phyloP scores from a whole-genome alignment of 2,329 filamentous ascomycete genomes.

The Nothomitra cinnamomea region DNA sequence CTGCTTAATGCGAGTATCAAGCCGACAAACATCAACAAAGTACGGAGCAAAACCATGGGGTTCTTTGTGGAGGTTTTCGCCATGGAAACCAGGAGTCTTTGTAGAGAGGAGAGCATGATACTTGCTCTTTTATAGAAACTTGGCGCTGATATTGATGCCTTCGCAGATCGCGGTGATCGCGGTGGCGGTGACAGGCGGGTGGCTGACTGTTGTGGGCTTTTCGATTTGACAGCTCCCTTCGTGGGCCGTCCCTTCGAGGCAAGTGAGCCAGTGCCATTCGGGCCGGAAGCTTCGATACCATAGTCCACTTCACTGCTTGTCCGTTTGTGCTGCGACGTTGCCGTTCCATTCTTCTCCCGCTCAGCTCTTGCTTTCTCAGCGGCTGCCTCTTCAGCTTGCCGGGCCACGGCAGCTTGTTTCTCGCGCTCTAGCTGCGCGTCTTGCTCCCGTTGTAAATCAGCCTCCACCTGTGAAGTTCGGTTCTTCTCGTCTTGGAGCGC shows the following conservation, averaged over 20 bases:
- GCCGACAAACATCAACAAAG: constrained; percentile 64
- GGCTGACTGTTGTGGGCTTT: background rate
- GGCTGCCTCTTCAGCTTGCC: constrained; percentile 27
- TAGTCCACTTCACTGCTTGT: constrained; percentile 52
- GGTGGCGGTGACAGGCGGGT: constrained; percentile 5
- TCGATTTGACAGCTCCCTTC: constrained; percentile 12
- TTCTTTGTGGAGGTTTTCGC: constrained; percentile 19
- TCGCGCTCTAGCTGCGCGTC: constrained; percentile 35
- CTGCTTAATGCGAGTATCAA: constrained; percentile 62
- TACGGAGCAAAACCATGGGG: constrained; percentile 37
- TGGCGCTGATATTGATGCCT: background rate
- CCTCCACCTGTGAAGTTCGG: constrained; percentile 46
- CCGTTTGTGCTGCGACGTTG: constrained; percentile 24
- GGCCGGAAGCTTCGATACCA: constrained; percentile 41
- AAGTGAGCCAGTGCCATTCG: constrained; percentile 15
- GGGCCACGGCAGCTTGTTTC: constrained; percentile 20
- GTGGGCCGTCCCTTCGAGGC: constrained; percentile 12
- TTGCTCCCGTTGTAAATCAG: constrained; percentile 44
- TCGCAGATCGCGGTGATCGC: constrained; percentile 1
- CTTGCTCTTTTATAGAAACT: background rate
- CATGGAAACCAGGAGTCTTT: background rate
- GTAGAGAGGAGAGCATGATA: constrained; percentile 1
- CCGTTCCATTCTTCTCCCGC: constrained; percentile 12
- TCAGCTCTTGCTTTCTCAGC: constrained; percentile 19
- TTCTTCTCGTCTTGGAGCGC: constrained; percentile 70